A percentile compares a stretch with the other conserved stretches of the same genome.
These are phyloP conservation scores for Backusella liffmaniae DNA, from an alignment of 192 early-diverging fungal genomes.

Conservation along the genomic window DNA sequence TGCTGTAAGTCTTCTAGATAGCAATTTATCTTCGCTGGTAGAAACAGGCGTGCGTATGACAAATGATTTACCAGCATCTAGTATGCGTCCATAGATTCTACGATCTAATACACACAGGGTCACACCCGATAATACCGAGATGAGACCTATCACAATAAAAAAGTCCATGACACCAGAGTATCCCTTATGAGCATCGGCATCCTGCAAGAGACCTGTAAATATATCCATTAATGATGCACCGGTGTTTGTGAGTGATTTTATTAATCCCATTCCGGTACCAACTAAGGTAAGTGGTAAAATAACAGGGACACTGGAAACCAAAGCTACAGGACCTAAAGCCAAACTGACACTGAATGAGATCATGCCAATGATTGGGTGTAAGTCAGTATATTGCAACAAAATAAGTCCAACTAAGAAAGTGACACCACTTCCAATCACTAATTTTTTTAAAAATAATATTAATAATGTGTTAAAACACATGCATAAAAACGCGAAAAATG, in stretches of 20 bases:
- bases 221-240: slow-evolving; percentile 60
- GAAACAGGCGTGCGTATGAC: background rate
- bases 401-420: slow-evolving; percentile 9
- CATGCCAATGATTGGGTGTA: slow-evolving; percentile 52
- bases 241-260: slow-evolving; percentile 61
- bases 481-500: background rate
- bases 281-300: slow-evolving; percentile 49
- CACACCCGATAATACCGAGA: slow-evolving; percentile 14
- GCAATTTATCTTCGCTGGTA: background rate
- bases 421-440: slow-evolving; percentile 29
- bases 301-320: slow-evolving; percentile 57
- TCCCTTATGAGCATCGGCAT: slow-evolving; percentile 33
- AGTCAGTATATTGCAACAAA: slow-evolving; percentile 49
- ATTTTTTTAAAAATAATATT: background rate
- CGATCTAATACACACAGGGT: slow-evolving; percentile 25
- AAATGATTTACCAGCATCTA: slow-evolving; percentile 21
- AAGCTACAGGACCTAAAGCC: slow-evolving; percentile 54
- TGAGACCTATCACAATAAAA: slow-evolving; percentile 7
- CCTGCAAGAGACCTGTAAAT: slow-evolving; percentile 56
- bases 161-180: slow-evolving; percentile 30
- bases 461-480: background rate
- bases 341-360: slow-evolving; percentile 54
- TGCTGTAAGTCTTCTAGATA: slow-evolving; percentile 1
- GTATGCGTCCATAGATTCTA: slow-evolving; percentile 12
- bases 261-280: slow-evolving; percentile 60